Percentiles rank a stretch among this genome's conserved stretches.
phyloP scores from a whole-genome alignment of 768 basidiomycete species.

The Boletus rubescentipes region DNA sequence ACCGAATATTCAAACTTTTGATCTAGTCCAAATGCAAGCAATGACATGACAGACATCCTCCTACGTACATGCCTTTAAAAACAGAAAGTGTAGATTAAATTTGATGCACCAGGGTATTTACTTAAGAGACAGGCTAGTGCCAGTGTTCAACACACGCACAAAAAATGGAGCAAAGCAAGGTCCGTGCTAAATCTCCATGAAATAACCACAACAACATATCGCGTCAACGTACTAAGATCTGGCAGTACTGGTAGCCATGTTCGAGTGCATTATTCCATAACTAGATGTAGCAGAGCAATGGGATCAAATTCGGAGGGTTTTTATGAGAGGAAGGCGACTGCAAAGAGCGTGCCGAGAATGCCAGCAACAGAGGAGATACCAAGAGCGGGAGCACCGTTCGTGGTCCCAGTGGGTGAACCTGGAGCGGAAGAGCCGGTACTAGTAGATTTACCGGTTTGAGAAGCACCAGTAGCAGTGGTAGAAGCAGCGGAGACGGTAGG shows the following conservation, averaged over 20 bases:
- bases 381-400: constrained; percentile 24
- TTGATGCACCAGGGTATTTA: constrained; percentile 18
- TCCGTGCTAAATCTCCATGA: constrained; percentile 10
- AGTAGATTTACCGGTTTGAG: constrained; percentile 4
- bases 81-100: constrained; percentile 15
- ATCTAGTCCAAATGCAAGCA: too few relatives aligned
- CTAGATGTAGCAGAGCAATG: neutral
- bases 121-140: constrained; percentile 19
- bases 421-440: constrained; percentile 16
- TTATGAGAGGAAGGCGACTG: constrained; percentile 40
- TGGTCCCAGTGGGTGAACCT: constrained; percentile 17
- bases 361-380: constrained; percentile 34
- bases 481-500: constrained; percentile 9
- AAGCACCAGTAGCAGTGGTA: neutral
- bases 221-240: neutral
- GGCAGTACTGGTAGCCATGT: neutral
- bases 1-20: too few relatives aligned
- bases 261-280: constrained; percentile 1
- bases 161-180: neutral
- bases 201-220: neutral
- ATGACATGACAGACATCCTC: neutral
- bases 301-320: neutral
- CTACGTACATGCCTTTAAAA: neutral
- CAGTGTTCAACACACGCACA: constrained; percentile 28
- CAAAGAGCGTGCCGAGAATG: constrained; percentile 36